phyloP scores from a whole-genome alignment of 2,329 filamentous ascomycete genomes.

The Stemphylium beticola region DNA sequence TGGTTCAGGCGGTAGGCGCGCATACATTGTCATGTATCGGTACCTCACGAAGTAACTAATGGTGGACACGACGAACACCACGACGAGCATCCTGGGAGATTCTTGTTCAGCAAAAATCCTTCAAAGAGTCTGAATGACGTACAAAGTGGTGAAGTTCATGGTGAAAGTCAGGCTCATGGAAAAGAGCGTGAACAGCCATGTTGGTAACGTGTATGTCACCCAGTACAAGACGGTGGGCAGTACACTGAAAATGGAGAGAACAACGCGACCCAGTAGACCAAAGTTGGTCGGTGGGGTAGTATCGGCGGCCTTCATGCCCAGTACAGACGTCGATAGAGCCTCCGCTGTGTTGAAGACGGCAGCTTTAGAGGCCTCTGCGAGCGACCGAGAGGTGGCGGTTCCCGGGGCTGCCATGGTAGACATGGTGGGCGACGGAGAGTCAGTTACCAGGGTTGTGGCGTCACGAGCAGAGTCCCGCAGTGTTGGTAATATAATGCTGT shows the following conservation, averaged over 20 bases:
- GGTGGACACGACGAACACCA: conserved; percentile 78
- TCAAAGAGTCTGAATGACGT: conserved; percentile 46
- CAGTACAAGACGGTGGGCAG: conserved; percentile 72
- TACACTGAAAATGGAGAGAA: conserved; percentile 58
- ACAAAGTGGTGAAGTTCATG: conserved; percentile 98
- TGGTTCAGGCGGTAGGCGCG: conserved; percentile 88
- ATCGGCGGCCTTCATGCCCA: conserved; percentile 31
- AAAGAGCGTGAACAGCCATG: conserved; percentile 86
- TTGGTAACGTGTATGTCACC: conserved; percentile 84
- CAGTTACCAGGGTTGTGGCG: neutral
- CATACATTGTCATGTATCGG: conserved; percentile 96
- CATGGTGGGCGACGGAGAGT: conserved; percentile 10
- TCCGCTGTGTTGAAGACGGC: conserved; percentile 23
- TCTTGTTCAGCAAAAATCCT: conserved; percentile 34
- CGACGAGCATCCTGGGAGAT: conserved; percentile 62
- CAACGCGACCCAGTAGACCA: conserved; percentile 56
- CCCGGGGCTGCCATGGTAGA: conserved; percentile 35
- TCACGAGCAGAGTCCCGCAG: conserved; percentile 14
- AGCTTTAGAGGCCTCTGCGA: conserved; percentile 13
- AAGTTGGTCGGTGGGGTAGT: conserved; percentile 40
- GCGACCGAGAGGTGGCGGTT: conserved; percentile 23
- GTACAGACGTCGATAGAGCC: conserved; percentile 27
- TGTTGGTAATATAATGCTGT: conserved; percentile 9
- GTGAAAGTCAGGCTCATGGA: conserved; percentile 95
- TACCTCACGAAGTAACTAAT: conserved; percentile 94